Conservation (phyloP, 2,329 filamentous ascomycete genomes). For the Fusarium incarnatum region DNA sequence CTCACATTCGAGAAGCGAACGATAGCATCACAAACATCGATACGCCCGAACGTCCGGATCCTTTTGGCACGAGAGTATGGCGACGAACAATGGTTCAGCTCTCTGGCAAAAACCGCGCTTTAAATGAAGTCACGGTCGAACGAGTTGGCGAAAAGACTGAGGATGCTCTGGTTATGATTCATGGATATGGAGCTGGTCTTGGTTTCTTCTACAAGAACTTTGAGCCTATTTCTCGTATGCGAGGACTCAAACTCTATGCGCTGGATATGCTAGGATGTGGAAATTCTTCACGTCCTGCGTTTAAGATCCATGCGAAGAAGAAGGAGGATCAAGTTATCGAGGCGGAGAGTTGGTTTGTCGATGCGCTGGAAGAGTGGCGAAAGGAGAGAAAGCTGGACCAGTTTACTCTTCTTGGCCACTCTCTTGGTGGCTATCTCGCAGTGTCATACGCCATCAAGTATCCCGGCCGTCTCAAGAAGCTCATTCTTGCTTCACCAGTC, state of each 20-base stretch:
- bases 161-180: conserved; percentile 92
- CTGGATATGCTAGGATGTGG: conserved; percentile 98
- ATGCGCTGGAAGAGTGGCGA: conserved; percentile 96
- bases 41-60: conserved; percentile 70
- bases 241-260: conserved; percentile 90
- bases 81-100: conserved; percentile 85
- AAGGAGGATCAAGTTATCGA: conserved; percentile 83
- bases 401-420: conserved; percentile 94
- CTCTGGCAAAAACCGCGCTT: conserved; percentile 83
- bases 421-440: conserved; percentile 92
- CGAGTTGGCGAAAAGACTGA: conserved; percentile 81
- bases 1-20: conserved; percentile 82
- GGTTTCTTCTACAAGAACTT: conserved; percentile 99
- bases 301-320: conserved; percentile 86
- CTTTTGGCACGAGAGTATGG: conserved; percentile 88
- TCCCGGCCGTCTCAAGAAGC: conserved; percentile 91
- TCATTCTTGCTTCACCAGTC: conserved; percentile 93
- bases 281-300: conserved; percentile 83
- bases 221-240: conserved; percentile 81
- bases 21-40: conserved; percentile 66
- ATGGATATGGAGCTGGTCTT: conserved; percentile 94
- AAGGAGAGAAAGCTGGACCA: conserved; percentile 87
- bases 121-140: conserved; percentile 95
- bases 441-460: conserved; percentile 97
- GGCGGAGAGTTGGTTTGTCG: conserved; percentile 95